phyloP scores from a whole-genome alignment of 352 stramenopile genomes.

The Phytophthora europaea region DNA sequence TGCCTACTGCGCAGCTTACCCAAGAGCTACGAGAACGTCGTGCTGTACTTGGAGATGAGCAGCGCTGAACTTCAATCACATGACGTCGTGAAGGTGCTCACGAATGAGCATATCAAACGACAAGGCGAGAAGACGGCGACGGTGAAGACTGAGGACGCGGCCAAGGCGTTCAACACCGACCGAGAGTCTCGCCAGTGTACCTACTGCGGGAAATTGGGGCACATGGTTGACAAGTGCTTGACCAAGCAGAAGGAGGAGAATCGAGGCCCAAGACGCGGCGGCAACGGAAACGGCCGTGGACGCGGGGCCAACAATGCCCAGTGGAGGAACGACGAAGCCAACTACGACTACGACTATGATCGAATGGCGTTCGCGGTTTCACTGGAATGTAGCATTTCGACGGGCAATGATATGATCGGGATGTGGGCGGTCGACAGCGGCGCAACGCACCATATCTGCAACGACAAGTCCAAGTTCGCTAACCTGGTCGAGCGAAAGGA shows the following conservation, averaged over 20 bases:
- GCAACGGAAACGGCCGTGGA: too few relatives aligned
- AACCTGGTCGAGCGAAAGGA: too few relatives aligned
- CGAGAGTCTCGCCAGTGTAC: constrained; percentile 15
- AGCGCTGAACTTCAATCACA: too few relatives aligned
- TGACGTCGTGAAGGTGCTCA: constrained; percentile 32
- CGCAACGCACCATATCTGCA: too few relatives aligned
- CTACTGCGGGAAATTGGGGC: constrained; percentile 27
- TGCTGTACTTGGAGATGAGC: too few relatives aligned
- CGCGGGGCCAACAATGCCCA: constrained; percentile 30
- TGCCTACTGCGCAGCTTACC: too few relatives aligned
- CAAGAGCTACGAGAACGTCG: too few relatives aligned
- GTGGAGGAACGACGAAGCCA: not conserved
- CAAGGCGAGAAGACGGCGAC: constrained; percentile 14
- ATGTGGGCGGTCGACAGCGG: too few relatives aligned
- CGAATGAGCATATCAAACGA: constrained; percentile 30
- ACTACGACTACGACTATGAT: constrained; percentile 9
- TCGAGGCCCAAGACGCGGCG: constrained; percentile 5
- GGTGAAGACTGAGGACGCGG: constrained; percentile 24
- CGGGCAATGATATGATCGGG: too few relatives aligned
- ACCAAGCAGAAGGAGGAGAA: constrained; percentile 32
- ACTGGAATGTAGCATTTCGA: constrained; percentile 13
- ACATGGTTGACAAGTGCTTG: constrained; percentile 26
- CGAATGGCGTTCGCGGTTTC: constrained; percentile 31
- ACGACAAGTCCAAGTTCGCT: too few relatives aligned
- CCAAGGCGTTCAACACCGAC: constrained; percentile 24